phyloP scores from a whole-genome alignment of 2,329 filamentous ascomycete species.

The Didymella sp. region DNA sequence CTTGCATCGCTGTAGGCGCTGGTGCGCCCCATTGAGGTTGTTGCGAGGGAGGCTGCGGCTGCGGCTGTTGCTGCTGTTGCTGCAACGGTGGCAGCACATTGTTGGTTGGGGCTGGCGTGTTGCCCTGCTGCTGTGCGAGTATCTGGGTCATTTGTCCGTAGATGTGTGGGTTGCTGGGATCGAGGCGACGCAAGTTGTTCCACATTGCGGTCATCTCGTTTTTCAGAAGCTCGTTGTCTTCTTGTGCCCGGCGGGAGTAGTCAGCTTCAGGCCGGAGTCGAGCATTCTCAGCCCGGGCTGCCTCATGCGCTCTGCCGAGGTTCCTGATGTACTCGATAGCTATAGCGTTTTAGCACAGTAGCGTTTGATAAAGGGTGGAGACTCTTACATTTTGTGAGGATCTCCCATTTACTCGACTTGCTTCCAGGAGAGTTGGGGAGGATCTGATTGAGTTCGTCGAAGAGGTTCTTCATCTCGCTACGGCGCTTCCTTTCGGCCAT shows the following conservation, averaged over 20 bases:
- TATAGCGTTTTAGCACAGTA: conserved; percentile 31
- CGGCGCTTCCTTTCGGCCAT: conserved; percentile 82
- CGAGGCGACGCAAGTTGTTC: conserved; percentile 55
- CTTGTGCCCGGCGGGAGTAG: conserved; percentile 52
- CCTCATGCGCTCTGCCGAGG: conserved; percentile 49
- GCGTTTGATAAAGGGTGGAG: background rate
- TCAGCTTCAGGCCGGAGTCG: conserved; percentile 55
- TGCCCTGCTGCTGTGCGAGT: conserved; percentile 50
- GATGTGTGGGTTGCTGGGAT: conserved; percentile 55
- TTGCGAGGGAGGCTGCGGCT: conserved; percentile 40
- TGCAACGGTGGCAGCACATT: conserved; percentile 51
- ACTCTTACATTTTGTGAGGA: conserved; percentile 78
- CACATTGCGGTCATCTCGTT: conserved; percentile 57
- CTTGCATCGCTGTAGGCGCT: conserved; percentile 55
- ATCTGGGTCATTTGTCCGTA: conserved; percentile 56
- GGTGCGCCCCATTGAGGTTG: conserved; percentile 43
- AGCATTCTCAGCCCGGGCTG: conserved; percentile 48
- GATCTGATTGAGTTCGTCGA: conserved; percentile 78
- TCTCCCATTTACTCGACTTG: conserved; percentile 91
- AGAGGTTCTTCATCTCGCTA: conserved; percentile 88
- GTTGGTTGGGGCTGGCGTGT: conserved; percentile 36
- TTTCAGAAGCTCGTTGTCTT: conserved; percentile 57
- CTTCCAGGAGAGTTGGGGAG: conserved; percentile 82
- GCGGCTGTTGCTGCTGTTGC: conserved; percentile 42
- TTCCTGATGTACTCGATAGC: conserved; percentile 59